phyloP scores from a whole-genome alignment of 192 early-diverging fungal genomes.

The Cetraspora pellucida region DNA sequence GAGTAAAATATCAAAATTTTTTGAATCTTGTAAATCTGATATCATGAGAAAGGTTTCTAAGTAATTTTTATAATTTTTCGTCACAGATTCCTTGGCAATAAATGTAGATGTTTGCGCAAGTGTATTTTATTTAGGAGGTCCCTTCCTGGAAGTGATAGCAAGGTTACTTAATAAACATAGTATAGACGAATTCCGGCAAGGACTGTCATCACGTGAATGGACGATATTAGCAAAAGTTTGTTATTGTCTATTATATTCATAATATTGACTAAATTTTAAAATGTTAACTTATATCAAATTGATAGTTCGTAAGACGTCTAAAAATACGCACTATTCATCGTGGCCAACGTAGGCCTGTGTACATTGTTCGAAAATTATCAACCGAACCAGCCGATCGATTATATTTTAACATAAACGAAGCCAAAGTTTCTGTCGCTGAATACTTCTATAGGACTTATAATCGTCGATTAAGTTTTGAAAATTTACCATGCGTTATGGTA shows the following conservation, averaged over 20 bases:
- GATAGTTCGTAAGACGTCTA: not conserved
- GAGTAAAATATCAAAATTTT: not conserved
- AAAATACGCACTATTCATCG: not conserved
- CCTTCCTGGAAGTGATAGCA: not conserved
- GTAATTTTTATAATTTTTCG: not conserved
- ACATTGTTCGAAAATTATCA: not conserved
- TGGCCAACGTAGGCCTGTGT: not conserved
- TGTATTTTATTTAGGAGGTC: not conserved
- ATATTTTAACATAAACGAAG: not conserved
- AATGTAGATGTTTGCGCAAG: constrained; percentile 20
- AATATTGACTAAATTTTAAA: not conserved
- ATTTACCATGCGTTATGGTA: constrained; percentile 6
- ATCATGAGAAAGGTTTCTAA: not conserved
- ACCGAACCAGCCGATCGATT: constrained; percentile 1
- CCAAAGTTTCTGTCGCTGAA: not conserved
- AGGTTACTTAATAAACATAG: not conserved
- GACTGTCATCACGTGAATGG: not conserved
- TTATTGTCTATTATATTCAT: not conserved
- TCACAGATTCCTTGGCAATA: not conserved
- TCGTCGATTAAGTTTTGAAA: not conserved
- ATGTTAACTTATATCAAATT: not conserved
- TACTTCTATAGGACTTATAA: constrained; percentile 1
- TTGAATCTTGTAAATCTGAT: not conserved
- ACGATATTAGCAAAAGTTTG: not conserved
- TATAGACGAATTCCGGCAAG: not conserved